A percentile compares a stretch with the other conserved stretches of the same genome.
These are phyloP conservation scores for Hylodesmum podocarpum DNA, from an alignment of 306 rosid species.

Conservation along the genomic window DNA sequence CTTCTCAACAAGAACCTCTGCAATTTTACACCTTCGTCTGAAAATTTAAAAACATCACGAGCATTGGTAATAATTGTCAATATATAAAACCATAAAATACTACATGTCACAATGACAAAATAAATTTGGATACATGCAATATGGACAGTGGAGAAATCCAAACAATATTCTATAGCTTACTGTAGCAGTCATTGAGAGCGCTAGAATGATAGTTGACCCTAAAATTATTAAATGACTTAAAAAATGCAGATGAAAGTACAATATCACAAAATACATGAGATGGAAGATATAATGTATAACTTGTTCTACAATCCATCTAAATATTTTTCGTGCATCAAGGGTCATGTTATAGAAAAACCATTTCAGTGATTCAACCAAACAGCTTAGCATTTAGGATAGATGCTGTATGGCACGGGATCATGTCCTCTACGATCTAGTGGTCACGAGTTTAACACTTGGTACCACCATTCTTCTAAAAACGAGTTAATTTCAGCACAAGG, in stretches of 20 bases:
- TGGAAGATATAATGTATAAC: neutral
- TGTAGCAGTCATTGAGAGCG: slow-evolving; percentile 21
- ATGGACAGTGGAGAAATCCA: neutral
- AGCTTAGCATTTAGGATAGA: neutral
- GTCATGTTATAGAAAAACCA: neutral
- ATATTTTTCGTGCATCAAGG: neutral
- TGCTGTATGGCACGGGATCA: neutral
- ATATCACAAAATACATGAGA: neutral
- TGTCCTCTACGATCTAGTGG: neutral
- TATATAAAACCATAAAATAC: slow-evolving; percentile 18
- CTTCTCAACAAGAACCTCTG: slow-evolving; percentile 92
- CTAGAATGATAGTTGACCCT: slow-evolving; percentile 3
- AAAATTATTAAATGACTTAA: slow-evolving; percentile 16
- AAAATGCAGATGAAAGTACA: slow-evolving; percentile 6
- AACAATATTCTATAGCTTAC: neutral
- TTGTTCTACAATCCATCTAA: neutral
- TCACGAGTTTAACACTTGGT: neutral
- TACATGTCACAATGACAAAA: slow-evolving; percentile 7
- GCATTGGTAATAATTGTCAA: slow-evolving; percentile 26
- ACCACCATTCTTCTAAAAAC: slow-evolving; percentile 3
- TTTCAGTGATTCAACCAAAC: neutral
- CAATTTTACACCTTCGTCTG: slow-evolving; percentile 95
- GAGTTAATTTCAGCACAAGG: neutral
- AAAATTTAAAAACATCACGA: slow-evolving; percentile 31
- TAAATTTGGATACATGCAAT: slow-evolving; percentile 21